phyloP scores from a whole-genome alignment of 2,329 filamentous ascomycete genomes.

The Alternaria gansuensis region DNA sequence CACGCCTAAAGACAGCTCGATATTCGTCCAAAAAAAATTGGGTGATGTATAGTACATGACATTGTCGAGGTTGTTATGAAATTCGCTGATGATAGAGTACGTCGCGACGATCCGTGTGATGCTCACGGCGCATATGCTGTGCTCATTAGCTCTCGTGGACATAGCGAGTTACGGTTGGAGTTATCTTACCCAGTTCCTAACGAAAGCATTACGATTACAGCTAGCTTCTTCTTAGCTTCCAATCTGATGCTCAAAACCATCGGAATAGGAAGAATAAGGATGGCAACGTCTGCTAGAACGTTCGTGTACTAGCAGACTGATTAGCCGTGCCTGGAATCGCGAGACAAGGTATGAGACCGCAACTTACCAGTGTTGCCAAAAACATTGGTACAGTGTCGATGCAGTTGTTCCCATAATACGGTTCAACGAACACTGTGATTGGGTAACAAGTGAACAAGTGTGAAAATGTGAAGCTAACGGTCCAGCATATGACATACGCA shows the following conservation, averaged over 20 bases:
- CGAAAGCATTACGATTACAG: slow-evolving; percentile 34
- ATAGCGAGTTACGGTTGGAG: background rate
- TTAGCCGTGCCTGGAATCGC: slow-evolving; percentile 8
- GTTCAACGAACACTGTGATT: slow-evolving; percentile 40
- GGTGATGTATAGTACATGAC: slow-evolving; percentile 40
- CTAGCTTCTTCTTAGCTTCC: slow-evolving; percentile 31
- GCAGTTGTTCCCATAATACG: slow-evolving; percentile 37
- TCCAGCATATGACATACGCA: slow-evolving; percentile 36
- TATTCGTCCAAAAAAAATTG: slow-evolving; percentile 44
- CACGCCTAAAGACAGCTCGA: slow-evolving; percentile 39
- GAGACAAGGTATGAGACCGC: background rate
- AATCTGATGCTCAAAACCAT: slow-evolving; percentile 37
- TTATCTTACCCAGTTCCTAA: slow-evolving; percentile 33
- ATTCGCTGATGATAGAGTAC: slow-evolving; percentile 32
- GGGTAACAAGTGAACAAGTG: slow-evolving; percentile 44
- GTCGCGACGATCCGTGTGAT: slow-evolving; percentile 34
- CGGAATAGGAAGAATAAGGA: slow-evolving; percentile 38
- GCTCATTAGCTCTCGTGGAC: slow-evolving; percentile 9
- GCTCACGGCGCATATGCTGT: slow-evolving; percentile 35
- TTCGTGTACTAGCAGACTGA: slow-evolving; percentile 25
- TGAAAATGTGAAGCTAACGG: slow-evolving; percentile 35
- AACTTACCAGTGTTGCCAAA: slow-evolving; percentile 31
- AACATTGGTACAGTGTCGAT: slow-evolving; percentile 38
- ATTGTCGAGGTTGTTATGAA: slow-evolving; percentile 32
- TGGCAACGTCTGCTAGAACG: slow-evolving; percentile 33